Conservation (phyloP, 495 filamentous ascomycete species). For the Letharia columbiana region DNA sequence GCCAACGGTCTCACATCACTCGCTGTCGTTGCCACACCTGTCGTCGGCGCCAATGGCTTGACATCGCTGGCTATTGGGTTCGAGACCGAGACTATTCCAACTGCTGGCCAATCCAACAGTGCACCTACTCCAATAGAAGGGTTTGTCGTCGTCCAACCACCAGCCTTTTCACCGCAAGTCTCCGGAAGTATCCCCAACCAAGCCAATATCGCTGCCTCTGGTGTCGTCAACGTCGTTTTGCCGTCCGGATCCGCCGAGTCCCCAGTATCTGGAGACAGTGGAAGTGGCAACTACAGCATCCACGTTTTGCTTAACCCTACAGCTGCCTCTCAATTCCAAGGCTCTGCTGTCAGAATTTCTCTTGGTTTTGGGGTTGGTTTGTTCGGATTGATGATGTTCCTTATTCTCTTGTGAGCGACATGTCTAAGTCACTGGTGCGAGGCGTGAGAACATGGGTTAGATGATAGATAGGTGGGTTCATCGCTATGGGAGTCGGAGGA, state of each 20-base stretch:
- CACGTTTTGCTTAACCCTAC: conserved; percentile 12
- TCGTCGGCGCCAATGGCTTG: conserved; percentile 14
- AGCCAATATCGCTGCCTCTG: background rate
- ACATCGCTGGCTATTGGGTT: conserved; percentile 14
- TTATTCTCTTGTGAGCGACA: conserved; percentile 8
- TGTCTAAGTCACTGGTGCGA: background rate
- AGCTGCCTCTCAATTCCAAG: conserved; percentile 11
- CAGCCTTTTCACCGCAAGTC: background rate
- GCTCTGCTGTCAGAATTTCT: conserved; percentile 3
- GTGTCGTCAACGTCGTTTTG: background rate
- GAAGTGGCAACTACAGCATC: conserved; percentile 13
- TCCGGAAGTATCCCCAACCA: background rate
- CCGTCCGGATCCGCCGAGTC: background rate
- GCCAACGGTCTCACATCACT: conserved; percentile 16
- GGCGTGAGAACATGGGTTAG: background rate
- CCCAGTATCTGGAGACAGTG: background rate
- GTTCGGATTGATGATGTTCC: background rate
- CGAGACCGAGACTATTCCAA: conserved; percentile 4
- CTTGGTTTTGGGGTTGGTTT: conserved; percentile 5
- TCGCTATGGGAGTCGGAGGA: conserved; percentile 6
- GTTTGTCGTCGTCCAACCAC: background rate
- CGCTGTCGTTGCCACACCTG: conserved; percentile 16
- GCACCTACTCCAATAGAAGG: background rate
- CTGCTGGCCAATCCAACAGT: background rate
- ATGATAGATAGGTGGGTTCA: conserved; percentile 6